phyloP scores from a whole-genome alignment of 768 basidiomycete genomes.

The Coprinellus micaceus region DNA sequence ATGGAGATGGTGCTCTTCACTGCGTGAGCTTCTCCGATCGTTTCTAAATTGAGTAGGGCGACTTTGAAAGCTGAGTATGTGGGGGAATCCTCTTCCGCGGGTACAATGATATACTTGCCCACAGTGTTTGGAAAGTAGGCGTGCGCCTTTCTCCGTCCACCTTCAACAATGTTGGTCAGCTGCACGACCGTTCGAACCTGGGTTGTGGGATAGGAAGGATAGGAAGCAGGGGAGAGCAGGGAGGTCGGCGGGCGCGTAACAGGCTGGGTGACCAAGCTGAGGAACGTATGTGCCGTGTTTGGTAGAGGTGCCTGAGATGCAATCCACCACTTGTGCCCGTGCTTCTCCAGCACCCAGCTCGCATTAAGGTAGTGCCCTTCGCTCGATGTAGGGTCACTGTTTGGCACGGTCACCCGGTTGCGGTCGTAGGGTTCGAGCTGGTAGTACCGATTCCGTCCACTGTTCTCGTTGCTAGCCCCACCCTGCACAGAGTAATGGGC shows the following conservation, averaged over 20 bases:
- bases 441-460: slow-evolving; percentile 59
- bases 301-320: slow-evolving; percentile 80
- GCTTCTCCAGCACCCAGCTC: slow-evolving; percentile 76
- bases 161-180: slow-evolving; percentile 71
- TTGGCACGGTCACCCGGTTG: slow-evolving; percentile 60
- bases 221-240: background rate
- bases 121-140: slow-evolving; percentile 66
- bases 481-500: slow-evolving; percentile 55
- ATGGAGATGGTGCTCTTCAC: slow-evolving; percentile 59
- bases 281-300: slow-evolving; percentile 68
- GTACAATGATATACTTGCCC: slow-evolving; percentile 48
- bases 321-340: slow-evolving; percentile 78
- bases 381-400: slow-evolving; percentile 4
- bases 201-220: slow-evolving; percentile 25
- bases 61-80: slow-evolving; percentile 48
- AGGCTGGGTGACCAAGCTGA: slow-evolving; percentile 62
- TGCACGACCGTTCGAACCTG: slow-evolving; percentile 77
- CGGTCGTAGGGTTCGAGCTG: slow-evolving; percentile 81
- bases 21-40: slow-evolving; percentile 56
- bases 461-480: slow-evolving; percentile 44
- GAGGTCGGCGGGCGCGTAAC: slow-evolving; percentile 30
- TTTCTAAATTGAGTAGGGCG: slow-evolving; percentile 45
- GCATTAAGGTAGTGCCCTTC: slow-evolving; percentile 72
- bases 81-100: slow-evolving; percentile 43
- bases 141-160: slow-evolving; percentile 68